Base-by-base conservation (phyloP, 495 filamentous ascomycete species). In the Echria macrotheca region DNA sequence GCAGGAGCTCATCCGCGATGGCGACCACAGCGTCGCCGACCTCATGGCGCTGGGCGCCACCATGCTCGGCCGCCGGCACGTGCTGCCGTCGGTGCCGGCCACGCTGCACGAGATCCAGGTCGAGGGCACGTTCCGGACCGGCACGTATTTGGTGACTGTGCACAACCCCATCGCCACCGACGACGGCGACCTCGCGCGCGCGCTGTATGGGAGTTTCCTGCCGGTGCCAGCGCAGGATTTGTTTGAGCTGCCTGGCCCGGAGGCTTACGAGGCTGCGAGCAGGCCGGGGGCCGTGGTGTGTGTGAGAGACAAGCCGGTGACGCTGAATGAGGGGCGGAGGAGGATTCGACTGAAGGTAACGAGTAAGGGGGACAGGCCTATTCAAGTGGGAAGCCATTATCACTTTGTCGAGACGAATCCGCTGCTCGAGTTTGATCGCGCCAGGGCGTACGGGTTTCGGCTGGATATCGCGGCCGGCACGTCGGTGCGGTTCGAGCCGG, bases 1-100 rank as follows among this genome's bases (percentile, higher is more conserved):
- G 46, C 93, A 96, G 68, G 93, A 96, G 78, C 83, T 96, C 53
- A 91, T 97, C 66, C 93, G 93, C 63, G 93, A 98, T 91, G 93
- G 94, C 64, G 77, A 84, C 47, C 89, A 96, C 70, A 84, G 76
- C 37, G 91, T 98, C 49, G 83, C 91, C 8, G 88, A 94, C 59
- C 86, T 98, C 63, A 96, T 97, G 91, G 74, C 80, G 42, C 79
- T 91, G 53, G 93, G 93, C 57, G 83, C 86, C 59, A 88, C 83
- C 14, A 88, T 98, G 81, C 87, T 98, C 12, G 93, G 94, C 50
- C 87, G 93, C 3, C 86, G 91, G 19, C 94, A 98, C 65, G 93
- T 98, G 53, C 73, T 89, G 12, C 89, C 94, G 19, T 81, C 83
- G 14, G 93, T 98, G 23, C 72, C 80, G 21, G 70, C 77, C 2